Base-by-base conservation (phyloP, 805 yeast genomes). In the Zygoascus bituminiphila region DNA sequence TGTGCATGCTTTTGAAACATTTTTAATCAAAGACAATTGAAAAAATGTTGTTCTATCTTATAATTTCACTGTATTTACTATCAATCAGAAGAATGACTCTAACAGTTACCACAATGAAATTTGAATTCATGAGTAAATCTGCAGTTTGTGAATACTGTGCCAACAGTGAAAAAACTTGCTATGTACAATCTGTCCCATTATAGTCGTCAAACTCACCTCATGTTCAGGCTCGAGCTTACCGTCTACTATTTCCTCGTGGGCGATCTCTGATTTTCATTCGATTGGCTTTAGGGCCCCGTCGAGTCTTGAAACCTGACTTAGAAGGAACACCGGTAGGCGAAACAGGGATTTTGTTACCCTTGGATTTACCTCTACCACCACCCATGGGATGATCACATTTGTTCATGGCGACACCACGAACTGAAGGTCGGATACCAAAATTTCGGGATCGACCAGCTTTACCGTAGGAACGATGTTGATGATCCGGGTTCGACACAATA, bases 331-430 rank as follows among this genome's bases (percentile, higher is more conserved):
- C 98, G 96, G 98, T 91, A 66, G 94, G 94, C 48, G 96, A 85
- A 74, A 84, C 87, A 17, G 98, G 86, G 51, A 84, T 76, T 72
- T 88, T 91, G 70, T 91, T 89, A 55, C 96, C 87, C 81, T 93
- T 93, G 52, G 95, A 85, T 69, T 93, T 93, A 79, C 98, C 98
- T 77, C 98, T 82, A 72, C 98, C 98, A 82, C 98, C 98, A 75
- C 98, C 98, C 62, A 88, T 89, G 56, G 98, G 98, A 73, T 93
- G 98, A 69, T 93, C 97, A 64, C 82, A 79, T 55, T 93, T 93
- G 71, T 93, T 93, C 96, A 87, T 88, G 44, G 98, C 98, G 59
- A 88, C 86, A 78, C 98, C 98, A 74, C 98, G 84, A 36, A 89
- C 97, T 45, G 82, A 79, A 33, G 98, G 98, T 68, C 98, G 81